These are phyloP conservation scores for Salvia sclarea DNA, from an alignment of 305 asterid species.

Conservation along the genomic window DNA sequence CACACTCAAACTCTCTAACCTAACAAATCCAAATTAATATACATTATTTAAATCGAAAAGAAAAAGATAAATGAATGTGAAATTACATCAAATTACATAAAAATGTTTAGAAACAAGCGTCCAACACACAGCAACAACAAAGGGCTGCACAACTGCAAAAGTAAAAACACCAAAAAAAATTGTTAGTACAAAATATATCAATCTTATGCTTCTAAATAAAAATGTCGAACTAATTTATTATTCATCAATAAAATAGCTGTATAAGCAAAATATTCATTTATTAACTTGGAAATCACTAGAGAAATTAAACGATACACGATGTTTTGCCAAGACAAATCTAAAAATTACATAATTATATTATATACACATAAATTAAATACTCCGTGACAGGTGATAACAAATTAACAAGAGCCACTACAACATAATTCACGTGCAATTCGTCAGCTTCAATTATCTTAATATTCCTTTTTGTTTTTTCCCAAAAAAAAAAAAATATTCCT, in stretches of 20 bases:
- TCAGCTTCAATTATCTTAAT: not conserved
- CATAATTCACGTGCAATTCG: not conserved
- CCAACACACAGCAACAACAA: conserved; percentile 71
- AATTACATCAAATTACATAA: conserved; percentile 22
- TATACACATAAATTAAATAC: too few relatives aligned
- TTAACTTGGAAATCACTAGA: not conserved
- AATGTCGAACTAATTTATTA: too few relatives aligned
- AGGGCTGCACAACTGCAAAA: conserved; percentile 73
- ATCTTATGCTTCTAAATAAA: not conserved
- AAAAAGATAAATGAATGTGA: conserved; percentile 12
- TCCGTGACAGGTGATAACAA: not conserved
- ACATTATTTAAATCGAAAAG: conserved; percentile 17
- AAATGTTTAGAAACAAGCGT: conserved; percentile 70
- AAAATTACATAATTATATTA: too few relatives aligned
- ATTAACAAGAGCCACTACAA: not conserved
- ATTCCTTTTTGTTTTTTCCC: too few relatives aligned
- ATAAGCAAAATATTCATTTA: not conserved
- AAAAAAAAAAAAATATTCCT: too few relatives aligned
- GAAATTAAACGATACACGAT: not conserved
- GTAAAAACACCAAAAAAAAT: not conserved
- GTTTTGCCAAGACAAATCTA: not conserved
- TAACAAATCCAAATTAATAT: not conserved
- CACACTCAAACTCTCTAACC: not conserved
- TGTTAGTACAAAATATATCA: not conserved
- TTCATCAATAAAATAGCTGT: not conserved